Base-by-base conservation (phyloP, 2,329 filamentous ascomycete genomes). In the Dothideomycetidae sp. region DNA sequence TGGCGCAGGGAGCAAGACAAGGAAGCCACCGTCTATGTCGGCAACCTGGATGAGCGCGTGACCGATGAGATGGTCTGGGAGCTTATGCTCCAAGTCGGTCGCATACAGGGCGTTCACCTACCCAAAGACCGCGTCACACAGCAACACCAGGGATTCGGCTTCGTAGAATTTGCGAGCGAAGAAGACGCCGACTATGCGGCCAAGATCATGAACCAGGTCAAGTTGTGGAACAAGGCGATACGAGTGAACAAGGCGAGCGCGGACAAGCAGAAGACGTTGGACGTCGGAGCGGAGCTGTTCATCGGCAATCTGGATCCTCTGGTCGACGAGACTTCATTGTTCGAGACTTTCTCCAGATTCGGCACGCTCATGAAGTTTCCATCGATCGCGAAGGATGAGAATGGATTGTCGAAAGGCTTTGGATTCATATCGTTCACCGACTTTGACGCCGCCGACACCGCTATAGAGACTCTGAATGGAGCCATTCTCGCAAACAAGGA, bases 401-500 rank as follows among this genome's bases (percentile, higher is more conserved):
- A 73, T 50, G 84, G 83, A 46, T 70, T 86, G 33, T 86, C 80
- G 51, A 96, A 96, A 64, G 88, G 90, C 41, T 98, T 94, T 56
- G 90, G 85, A 21, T 98, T 98, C 55, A 81, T 96, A 47, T 92
- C 81, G 37, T 98, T 86, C 53, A 78, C 78, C 55, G 81, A 82
- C 53, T 98, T 98, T 56, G 90, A 96, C 53, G 81, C 84, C 49
- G 90, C 84, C 9, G 90, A 98, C 53, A 79, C 83, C 44, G 86
- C 90, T 29, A 83, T 93, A 45, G 71, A 77, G 47, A 90, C 88
- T 56, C 86, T 98, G 80, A 81, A 93, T 56, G 84, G 84, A 36
- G 86, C 96, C 63, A 96, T 90, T 60, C 74, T 98, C 43, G 86
- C 93, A 68, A 93, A 90, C 67, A 93, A 93, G 64, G 82, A 93